Base-by-base conservation (phyloP, 257 asterid genomes). In the Handroanthus guayacan region DNA sequence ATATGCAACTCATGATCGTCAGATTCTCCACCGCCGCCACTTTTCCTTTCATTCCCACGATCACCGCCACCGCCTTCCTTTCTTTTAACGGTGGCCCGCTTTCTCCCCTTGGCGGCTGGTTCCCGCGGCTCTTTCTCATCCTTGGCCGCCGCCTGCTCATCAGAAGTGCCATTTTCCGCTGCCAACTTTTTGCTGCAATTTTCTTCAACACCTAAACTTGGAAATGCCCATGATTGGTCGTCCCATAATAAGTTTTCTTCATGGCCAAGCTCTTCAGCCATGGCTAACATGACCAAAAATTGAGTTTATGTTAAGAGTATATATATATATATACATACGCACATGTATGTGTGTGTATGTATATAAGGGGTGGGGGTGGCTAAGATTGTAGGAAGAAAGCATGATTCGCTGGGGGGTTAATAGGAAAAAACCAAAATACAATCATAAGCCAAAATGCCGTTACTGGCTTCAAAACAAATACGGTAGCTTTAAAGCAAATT, bases 1-100 rank as follows among this genome's bases (percentile, higher is more conserved):
- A 85, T 89, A 55, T 89, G 97, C 82, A 87, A 16, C 83, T 89
- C 95, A 50, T 89, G 93, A 52, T 90, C 97, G 3, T 88, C 96
- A 1, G 84, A 64, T 64, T 78, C 86, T 2, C 76, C 90, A 45
- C 76, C 87, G 38, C 38, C 84, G 3, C 66, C 83, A 3, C 55
- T 75, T 25, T 61, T 58, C 36, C 76, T 62, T 74, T 78, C 47
- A 6, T 61, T 16, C 36, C 9, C 67, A 4, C 6, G 31, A 1
- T 25, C 5, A 18, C 57, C 75, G 8, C 65, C 73, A 17, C 77
- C 73, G 74, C 75, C 68, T 67, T 81, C 56, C 74, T 70, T 17
- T 58, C 58, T 36, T 3, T 10, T 66, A 2, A 31, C 78, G 18
- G 58, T 80, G 68, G 3, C 43, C 85, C 78, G 74, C 74, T 72